These are phyloP conservation scores for Mycena leptocephala DNA, from an alignment of 768 basidiomycete genomes.

Conservation along the genomic window DNA sequence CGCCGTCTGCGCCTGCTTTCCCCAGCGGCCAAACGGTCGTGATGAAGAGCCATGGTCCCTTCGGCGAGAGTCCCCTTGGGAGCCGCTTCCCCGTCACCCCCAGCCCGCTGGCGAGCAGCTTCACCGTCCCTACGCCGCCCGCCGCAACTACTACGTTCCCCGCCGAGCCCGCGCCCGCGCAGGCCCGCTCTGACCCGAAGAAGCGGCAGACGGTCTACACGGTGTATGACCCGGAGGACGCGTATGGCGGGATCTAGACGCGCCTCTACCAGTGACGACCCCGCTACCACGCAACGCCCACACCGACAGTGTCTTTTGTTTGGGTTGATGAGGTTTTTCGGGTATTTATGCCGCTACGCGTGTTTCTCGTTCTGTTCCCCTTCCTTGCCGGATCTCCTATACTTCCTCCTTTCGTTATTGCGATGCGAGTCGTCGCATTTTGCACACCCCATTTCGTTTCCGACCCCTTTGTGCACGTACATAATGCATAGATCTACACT, in stretches of 20 bases:
- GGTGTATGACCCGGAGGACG: slow-evolving; percentile 77
- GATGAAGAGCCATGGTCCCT: background rate
- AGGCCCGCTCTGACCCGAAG: slow-evolving; percentile 20
- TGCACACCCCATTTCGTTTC: too few species aligned
- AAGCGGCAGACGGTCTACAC: slow-evolving; percentile 63
- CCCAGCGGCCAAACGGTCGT: slow-evolving; percentile 32
- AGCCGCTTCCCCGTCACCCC: slow-evolving; percentile 56
- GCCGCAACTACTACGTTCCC: slow-evolving; percentile 26
- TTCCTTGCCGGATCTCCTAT: background rate
- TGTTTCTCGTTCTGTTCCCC: background rate
- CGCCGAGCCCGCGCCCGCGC: slow-evolving; percentile 14
- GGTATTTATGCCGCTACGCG: background rate
- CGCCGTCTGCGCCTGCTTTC: slow-evolving; percentile 28
- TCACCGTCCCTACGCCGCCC: slow-evolving; percentile 37
- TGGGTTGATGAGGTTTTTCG: background rate
- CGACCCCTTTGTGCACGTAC: too few species aligned
- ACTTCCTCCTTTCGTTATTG: background rate
- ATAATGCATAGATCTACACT: background rate
- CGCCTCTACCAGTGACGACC: background rate
- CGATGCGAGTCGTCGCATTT: background rate
- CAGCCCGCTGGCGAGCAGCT: slow-evolving; percentile 59
- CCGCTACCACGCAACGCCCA: background rate
- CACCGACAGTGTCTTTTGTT: background rate
- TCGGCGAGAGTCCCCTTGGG: slow-evolving; percentile 40
- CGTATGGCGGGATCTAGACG: slow-evolving; percentile 77